These are phyloP conservation scores for Elsinoe batatas DNA, from an alignment of 2,329 filamentous ascomycete species.

Conservation along the genomic window DNA sequence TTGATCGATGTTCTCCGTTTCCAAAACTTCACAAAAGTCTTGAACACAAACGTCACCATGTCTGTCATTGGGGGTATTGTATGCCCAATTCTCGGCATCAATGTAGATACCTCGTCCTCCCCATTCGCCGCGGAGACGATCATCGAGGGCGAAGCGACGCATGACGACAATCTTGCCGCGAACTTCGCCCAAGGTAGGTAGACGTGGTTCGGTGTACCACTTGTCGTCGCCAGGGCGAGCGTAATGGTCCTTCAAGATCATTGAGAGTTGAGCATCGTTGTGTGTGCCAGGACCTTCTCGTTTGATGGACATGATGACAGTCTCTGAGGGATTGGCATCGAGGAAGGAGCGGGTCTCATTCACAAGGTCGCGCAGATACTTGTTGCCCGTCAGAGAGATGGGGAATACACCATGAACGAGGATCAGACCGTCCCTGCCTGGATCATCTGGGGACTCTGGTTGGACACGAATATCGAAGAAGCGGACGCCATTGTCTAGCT, in stretches of 20 bases:
- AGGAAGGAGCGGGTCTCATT: constrained; percentile 61
- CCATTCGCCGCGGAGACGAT: constrained; percentile 43
- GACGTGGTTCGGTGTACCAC: constrained; percentile 70
- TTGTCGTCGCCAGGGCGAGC: constrained; percentile 44
- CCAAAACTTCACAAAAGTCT: constrained; percentile 84
- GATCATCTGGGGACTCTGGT: constrained; percentile 47
- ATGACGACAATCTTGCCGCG: constrained; percentile 78
- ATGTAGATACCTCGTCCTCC: constrained; percentile 47
- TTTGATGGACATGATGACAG: constrained; percentile 78
- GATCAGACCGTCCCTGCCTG: constrained; percentile 53
- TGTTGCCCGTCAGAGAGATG: constrained; percentile 69
- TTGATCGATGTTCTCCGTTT: constrained; percentile 63
- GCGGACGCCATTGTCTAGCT: constrained; percentile 81
- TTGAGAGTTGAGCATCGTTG: constrained; percentile 68
- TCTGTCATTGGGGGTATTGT: constrained; percentile 72
- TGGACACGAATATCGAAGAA: constrained; percentile 89
- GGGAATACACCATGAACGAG: constrained; percentile 90
- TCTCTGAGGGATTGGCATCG: constrained; percentile 66
- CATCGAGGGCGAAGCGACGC: constrained; percentile 63
- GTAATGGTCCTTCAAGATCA: constrained; percentile 65
- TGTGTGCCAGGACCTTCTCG: constrained; percentile 76
- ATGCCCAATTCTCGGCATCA: constrained; percentile 62
- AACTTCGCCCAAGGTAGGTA: constrained; percentile 68
- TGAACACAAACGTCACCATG: constrained; percentile 74
- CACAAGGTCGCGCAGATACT: constrained; percentile 67